Evolutionary conservation across 306 rosid species (phyloP).

Genomic region (Prunus padus): DNA sequence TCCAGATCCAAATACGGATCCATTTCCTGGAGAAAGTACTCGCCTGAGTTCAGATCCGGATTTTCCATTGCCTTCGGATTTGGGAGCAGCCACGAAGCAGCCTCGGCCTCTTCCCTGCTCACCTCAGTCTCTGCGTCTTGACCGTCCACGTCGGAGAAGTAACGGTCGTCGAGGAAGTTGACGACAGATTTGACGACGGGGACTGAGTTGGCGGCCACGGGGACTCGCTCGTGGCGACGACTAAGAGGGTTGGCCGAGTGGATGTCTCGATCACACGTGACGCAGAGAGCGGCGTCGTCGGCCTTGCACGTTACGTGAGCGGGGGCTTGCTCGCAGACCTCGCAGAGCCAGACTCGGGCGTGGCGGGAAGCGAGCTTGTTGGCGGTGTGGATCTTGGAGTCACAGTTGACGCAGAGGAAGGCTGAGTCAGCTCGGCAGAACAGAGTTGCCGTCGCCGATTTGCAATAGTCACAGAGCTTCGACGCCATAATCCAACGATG

Average conservation of each 20-base stretch:
- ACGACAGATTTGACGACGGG: constrained; percentile 21
- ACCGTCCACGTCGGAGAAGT: constrained; percentile 52
- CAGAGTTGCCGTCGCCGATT: constrained; percentile 72
- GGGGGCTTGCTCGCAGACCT: constrained; percentile 92
- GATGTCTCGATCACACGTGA: constrained; percentile 84
- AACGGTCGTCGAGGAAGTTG: constrained; percentile 52
- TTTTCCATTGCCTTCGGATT: constrained; percentile 46
- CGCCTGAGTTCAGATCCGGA: constrained; percentile 60
- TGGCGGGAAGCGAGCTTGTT: constrained; percentile 97
- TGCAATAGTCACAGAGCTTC: constrained; percentile 94
- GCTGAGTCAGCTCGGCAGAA: constrained; percentile 94
- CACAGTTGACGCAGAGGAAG: constrained; percentile 73
- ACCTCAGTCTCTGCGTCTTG: constrained; percentile 38
- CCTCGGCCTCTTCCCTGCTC: constrained; percentile 85
- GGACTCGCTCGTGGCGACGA: constrained; percentile 79
- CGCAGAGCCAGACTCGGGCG: constrained; percentile 79
- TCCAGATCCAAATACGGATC: constrained; percentile 79
- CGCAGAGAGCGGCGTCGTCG: constrained; percentile 87
- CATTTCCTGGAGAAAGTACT: constrained; percentile 49
- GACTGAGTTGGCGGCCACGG: constrained; percentile 17
- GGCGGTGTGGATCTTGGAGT: constrained; percentile 75
- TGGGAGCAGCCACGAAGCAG: constrained; percentile 89
- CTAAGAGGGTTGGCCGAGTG: constrained; percentile 96
- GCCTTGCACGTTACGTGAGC: constrained; percentile 94
- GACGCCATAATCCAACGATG: constrained; percentile 56